Conservation (phyloP, 768 basidiomycete genomes). For the Dioszegia aurantiaca region DNA sequence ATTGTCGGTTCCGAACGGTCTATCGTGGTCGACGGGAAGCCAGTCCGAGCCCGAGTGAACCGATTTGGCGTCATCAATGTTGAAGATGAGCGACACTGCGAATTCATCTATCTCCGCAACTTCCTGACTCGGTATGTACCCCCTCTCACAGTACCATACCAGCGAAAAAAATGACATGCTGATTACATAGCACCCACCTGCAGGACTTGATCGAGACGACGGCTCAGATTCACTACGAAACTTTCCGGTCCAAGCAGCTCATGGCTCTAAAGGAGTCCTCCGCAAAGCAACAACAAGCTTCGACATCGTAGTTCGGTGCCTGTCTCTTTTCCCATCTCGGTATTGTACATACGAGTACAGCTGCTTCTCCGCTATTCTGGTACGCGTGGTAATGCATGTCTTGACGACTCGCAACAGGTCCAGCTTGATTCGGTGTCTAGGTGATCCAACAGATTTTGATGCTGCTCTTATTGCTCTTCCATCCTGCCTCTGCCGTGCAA, state of each 20-base stretch:
- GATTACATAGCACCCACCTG: slow-evolving; percentile 71
- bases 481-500: too few relatives aligned
- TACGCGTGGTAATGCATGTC: neutral
- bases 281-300: slow-evolving; percentile 38
- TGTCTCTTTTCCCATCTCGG: neutral
- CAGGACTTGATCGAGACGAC: slow-evolving; percentile 99
- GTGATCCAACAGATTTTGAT: neutral
- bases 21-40: slow-evolving; percentile 92
- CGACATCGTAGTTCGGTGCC: neutral
- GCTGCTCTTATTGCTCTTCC: too few relatives aligned
- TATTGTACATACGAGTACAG: too few relatives aligned
- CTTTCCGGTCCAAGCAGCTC: slow-evolving; percentile 97
- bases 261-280: slow-evolving; percentile 95
- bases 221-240: slow-evolving; percentile 98
- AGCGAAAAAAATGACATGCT: neutral
- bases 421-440: neutral
- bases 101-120: slow-evolving; percentile 94
- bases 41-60: slow-evolving; percentile 93
- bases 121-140: slow-evolving; percentile 77
- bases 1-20: slow-evolving; percentile 95
- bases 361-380: neutral
- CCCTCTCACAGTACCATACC: neutral
- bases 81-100: slow-evolving; percentile 94
- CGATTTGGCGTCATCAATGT: slow-evolving; percentile 98
- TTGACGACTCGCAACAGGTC: neutral